Conservation (phyloP, 31 red algal genomes). For the Odonthalia washingtoniensis region DNA sequence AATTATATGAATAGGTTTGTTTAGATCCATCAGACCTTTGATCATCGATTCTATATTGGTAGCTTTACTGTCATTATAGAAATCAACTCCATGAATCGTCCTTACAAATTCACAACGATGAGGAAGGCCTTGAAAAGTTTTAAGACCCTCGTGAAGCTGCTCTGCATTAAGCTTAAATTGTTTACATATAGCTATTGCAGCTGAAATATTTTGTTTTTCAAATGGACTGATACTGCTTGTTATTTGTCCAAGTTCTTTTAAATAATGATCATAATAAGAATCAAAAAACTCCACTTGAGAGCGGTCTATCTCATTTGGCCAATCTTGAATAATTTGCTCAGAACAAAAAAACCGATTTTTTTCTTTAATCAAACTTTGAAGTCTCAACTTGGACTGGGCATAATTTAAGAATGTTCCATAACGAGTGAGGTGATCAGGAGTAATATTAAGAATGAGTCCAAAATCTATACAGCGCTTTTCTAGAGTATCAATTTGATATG, state of each 20-base stretch:
- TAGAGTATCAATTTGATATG: constrained; percentile 22
- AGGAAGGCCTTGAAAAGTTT: not conserved
- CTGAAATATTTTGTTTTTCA: not conserved
- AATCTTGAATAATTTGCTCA: not conserved
- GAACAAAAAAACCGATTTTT: not conserved
- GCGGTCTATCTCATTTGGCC: not conserved
- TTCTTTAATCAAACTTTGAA: constrained; percentile 4
- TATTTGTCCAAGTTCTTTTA: constrained; percentile 2
- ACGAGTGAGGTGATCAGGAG: constrained; percentile 7
- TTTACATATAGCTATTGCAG: not conserved
- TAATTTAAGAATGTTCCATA: constrained; percentile 9
- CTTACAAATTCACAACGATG: constrained; percentile 25
- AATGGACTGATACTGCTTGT: not conserved
- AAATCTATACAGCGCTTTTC: not conserved
- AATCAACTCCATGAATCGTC: constrained; percentile 15
- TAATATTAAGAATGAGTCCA: constrained; percentile 20
- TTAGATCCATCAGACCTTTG: not conserved
- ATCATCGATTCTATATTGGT: constrained; percentile 8
- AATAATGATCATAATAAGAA: no score
- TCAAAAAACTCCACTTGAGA: constrained; percentile 15
- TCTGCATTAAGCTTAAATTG: constrained; percentile 21
- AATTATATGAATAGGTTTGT: not conserved
- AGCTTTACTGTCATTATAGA: constrained; percentile 20
- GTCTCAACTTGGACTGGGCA: not conserved
- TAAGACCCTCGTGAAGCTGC: not conserved